Evolutionary conservation across 2,329 filamentous ascomycete genomes (phyloP).

Genomic region (Epichloe elymi): DNA sequence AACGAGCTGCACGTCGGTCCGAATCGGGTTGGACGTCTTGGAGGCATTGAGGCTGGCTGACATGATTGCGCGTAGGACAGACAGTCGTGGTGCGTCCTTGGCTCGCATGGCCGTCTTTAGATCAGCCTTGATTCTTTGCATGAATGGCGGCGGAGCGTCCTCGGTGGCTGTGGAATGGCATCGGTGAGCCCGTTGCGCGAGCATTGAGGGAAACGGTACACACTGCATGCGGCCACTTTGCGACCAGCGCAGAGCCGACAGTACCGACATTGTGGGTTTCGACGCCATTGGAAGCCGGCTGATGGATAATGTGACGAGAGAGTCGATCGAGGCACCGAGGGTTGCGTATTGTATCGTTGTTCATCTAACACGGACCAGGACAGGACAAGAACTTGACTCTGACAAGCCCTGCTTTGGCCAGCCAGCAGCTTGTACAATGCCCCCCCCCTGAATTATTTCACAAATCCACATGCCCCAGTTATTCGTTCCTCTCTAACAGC

Average conservation of each 20-base stretch:
- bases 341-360: not conserved
- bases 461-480: too few relatives aligned
- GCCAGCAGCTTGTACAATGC: too few relatives aligned
- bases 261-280: constrained; percentile 11
- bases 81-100: constrained; percentile 51
- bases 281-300: constrained; percentile 11
- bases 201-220: not conserved
- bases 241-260: constrained; percentile 13
- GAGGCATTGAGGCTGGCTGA: constrained; percentile 61
- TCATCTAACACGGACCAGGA: too few relatives aligned
- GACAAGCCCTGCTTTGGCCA: too few relatives aligned
- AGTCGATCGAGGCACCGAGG: not conserved
- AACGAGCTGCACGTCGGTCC: constrained; percentile 56
- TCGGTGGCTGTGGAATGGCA: constrained; percentile 22
- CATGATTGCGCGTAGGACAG: constrained; percentile 55
- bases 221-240: not conserved
- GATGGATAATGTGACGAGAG: not conserved
- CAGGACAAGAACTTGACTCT: too few relatives aligned
- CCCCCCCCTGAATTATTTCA: too few relatives aligned
- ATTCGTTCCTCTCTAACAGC: too few relatives aligned
- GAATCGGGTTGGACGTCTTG: constrained; percentile 58
- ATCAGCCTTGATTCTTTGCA: constrained; percentile 43
- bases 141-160: constrained; percentile 29
- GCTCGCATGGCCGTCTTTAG: constrained; percentile 53
- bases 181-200: constrained; percentile 9